Base-by-base conservation (phyloP, 2,329 filamentous ascomycete species). In the Diaporthe sp. region DNA sequence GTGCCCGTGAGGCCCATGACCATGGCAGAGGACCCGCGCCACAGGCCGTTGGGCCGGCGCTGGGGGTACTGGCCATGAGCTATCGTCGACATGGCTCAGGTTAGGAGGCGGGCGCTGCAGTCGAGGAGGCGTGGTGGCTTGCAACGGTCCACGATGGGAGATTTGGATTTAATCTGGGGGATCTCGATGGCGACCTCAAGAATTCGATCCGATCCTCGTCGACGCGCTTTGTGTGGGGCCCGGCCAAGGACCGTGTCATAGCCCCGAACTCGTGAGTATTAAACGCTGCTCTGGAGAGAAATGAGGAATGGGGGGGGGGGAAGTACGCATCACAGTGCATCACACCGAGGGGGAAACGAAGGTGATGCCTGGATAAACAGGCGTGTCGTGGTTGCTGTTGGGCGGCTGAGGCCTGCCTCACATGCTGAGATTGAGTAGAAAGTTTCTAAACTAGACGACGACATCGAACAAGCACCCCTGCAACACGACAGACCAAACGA, bases 1-100 rank as follows among this genome's bases (percentile, higher is more conserved):
- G 92, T 84, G 65, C 92, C 94, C 0, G 95, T 93, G 15, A 92
- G 84, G 79, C 94, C 93, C 89, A 98, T 95, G 51, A 94, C 90
- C 77, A 92, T 86, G 71, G 92, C 88, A n/a, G 95, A 97, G 49
- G 90, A 90, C 73, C 92, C 85, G 77, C 94, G 93, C 93, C 94
- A 95, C 84, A 91, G 86, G 75, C 92, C 84, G 80, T 90, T 90
- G 42, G 92, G 92, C 83, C 88, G 85, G 75, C 75, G 75, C 39
- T 77, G 74, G 31, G 76, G 76, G 53, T 75, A 77, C 73, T 75
- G 76, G 71, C 65, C 76, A 75, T 76, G 68, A 51, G 75, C 72
- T 51, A 77, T 77, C 19, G 67, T 72, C 39, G 76, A 42, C 76
- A 77, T 77, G 70, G 61, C 57, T 73, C 65, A 42, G 65, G 1